These are phyloP conservation scores for Rhizophora mangle DNA, from an alignment of 345 rosid genomes.

Conservation along the genomic window DNA sequence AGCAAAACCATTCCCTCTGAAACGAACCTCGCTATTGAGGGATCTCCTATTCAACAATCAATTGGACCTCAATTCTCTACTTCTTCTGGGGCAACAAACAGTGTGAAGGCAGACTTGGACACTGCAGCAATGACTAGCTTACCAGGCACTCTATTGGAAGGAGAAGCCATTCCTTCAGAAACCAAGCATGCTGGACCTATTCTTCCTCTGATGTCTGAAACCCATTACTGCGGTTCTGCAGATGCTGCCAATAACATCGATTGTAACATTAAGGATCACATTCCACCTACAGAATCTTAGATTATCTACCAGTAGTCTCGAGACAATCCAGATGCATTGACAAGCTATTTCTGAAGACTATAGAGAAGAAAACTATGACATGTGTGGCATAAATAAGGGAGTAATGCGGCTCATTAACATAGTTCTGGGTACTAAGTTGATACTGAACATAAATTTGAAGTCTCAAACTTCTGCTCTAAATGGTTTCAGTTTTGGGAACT, in stretches of 20 bases:
- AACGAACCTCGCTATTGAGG: slow-evolving; percentile 19
- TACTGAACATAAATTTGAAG: not conserved
- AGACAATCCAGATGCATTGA: not conserved
- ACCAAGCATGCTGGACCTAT: slow-evolving; percentile 11
- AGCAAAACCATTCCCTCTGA: slow-evolving; percentile 24
- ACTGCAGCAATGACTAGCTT: not conserved
- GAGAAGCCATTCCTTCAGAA: slow-evolving; percentile 7
- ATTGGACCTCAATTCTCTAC: slow-evolving; percentile 13
- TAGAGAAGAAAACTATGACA: not conserved
- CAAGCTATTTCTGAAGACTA: not conserved
- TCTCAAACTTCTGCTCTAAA: not conserved
- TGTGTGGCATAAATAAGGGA: not conserved
- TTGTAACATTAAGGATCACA: slow-evolving; percentile 20
- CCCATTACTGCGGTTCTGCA: slow-evolving; percentile 16
- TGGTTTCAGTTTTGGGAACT: not conserved
- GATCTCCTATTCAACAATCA: slow-evolving; percentile 23
- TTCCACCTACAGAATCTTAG: slow-evolving; percentile 27
- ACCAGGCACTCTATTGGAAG: slow-evolving; percentile 3
- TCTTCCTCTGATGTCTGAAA: slow-evolving; percentile 10
- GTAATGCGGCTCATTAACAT: not conserved
- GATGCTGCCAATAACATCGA: slow-evolving; percentile 19
- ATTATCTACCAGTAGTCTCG: slow-evolving; percentile 3
- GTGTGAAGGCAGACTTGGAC: slow-evolving; percentile 6
- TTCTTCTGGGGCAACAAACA: slow-evolving; percentile 11
- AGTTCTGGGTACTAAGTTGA: not conserved